Base-by-base conservation (phyloP, 768 basidiomycete genomes). In the Mycena haematopus region DNA sequence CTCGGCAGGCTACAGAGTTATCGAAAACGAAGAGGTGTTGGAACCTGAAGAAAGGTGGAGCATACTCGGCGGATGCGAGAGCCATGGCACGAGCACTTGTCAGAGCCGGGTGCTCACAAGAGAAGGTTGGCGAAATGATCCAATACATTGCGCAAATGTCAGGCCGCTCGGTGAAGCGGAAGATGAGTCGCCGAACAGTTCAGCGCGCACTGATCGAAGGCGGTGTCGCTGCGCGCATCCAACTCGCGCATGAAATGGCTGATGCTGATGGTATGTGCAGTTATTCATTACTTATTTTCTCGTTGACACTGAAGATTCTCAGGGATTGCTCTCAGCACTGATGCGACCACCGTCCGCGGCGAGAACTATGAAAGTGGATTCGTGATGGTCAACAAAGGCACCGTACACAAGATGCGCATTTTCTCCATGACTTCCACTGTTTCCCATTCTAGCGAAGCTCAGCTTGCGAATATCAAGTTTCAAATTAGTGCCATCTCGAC, bases 381-480 rank as follows among this genome's bases (percentile, higher is more conserved):
- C 21, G 24, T 57, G 1, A 56, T 56, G 55, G 46, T 56, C 15
- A 57, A 57, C 46, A 57, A 57, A n/a, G 47, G 35, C 2, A 6
- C 22, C 6, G 2, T 33, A 1, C 56, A 57, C 47, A 49, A 47
- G 6, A 57, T 49, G n/a, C n/a, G n/a, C n/a, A n/a, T n/a, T n/a
- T n/a, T n/a, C n/a, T n/a, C n/a, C n/a, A n/a, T n/a, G n/a, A 35
- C 53, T 15, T 63, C 65, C 1, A 58, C 65, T 10, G 15, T 60
- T 15, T 50, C 65, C 27, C 72, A 72, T 49, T 63, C 62, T 6
- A 71, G 68, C 24, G 63, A 71, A 50, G 56, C 64, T 0, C 70
- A 71, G 59, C 53, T 71, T 1, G 35, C 31, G 1, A 60, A 63
- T 10, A 15, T 44, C 6, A 52, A 60, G 25, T 3, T 5, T 5